Evolutionary conservation across 768 basidiomycete genomes (phyloP), one percentile per base, ranked within the genome.

Genomic region (Daedalea quercina): DNA sequence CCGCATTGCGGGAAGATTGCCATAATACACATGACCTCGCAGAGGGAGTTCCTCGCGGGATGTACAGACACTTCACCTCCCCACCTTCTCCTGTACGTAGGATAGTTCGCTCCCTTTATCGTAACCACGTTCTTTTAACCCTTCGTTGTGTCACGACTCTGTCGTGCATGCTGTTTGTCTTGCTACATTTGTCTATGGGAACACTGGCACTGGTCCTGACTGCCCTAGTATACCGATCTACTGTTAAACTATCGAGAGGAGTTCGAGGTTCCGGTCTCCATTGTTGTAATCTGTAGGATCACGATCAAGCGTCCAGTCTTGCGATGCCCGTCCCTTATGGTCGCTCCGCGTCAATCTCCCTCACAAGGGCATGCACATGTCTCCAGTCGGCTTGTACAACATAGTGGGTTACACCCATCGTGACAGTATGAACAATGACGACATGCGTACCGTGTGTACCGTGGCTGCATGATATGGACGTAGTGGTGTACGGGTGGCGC

Each of bases 1-100:
- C 50, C 79, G 85, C 43, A 65, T 85, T 40, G 71, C 75, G 4
- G 70, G 69, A 15, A 22, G 54, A 17, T 52, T 69, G 8, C 62
- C 63, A 26, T 47, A 34, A 53, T 25, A 6, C 8, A 15, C 23
- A 22, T 23, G 37, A 40, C 4, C 37, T 40, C 37, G 37, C 15
- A 40, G 37, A 40, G 44, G 44, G 41, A 42, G 7, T 45, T 45
- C 44, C 28, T 31, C 28, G 28, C 28, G 28, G 28, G 28, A 4
- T 45, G 44, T 17, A 45, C 23, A 45, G 22, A 15, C 28, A 40
- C 44, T 23, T 26, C 44, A 9, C 20, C n/a, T 20, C 8, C 44
- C 7, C 24, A 17, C 44, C 44, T 11, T 26, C 17, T n/a, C 7
- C 17, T 22, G 40, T 42, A 42, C 40, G 40, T 42, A n/a, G 40